A percentile compares a stretch with the other conserved stretches of the same genome.
These are phyloP conservation scores for Cryptosporidium meleagridis DNA, from an alignment of 169 alveolate genomes.

Conservation along the genomic window DNA sequence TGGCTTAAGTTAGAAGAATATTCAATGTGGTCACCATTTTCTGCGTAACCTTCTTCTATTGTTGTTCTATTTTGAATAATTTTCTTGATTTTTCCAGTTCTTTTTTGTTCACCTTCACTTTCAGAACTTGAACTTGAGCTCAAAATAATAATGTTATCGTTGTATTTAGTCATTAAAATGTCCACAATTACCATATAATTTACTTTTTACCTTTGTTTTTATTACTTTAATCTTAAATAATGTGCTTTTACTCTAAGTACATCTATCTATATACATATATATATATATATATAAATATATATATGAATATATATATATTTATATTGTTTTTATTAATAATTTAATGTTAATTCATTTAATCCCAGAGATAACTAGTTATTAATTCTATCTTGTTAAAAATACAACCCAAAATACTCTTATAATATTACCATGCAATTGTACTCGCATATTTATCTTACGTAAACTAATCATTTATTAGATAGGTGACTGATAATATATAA, in stretches of 20 bases:
- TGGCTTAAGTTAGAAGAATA: neutral
- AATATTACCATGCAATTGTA: neutral
- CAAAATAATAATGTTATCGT: neutral
- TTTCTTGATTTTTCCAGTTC: neutral
- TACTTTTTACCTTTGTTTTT: neutral
- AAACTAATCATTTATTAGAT: too few relatives aligned
- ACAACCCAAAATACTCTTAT: neutral
- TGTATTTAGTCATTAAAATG: neutral
- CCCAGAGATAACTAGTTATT: neutral
- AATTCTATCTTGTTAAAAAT: neutral
- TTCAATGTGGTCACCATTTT: neutral
- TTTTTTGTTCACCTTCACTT: slow-evolving; percentile 24
- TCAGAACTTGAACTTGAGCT: slow-evolving; percentile 42
- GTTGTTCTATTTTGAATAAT: neutral
- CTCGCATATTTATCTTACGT: neutral
- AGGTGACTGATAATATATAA: too few relatives aligned
- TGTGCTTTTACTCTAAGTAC: too few relatives aligned
- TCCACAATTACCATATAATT: neutral
- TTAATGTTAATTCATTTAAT: neutral
- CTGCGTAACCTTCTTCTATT: neutral
- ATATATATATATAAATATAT: too few relatives aligned
- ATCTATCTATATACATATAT: too few relatives aligned
- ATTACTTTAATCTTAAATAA: neutral
- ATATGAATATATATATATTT: too few relatives aligned
- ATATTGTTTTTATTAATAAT: neutral